Percentiles rank a stretch among this genome's conserved stretches.
These are phyloP conservation scores for Skeletonema menzelii DNA, from an alignment of 108 stramenopile genomes.

Conservation along the genomic window DNA sequence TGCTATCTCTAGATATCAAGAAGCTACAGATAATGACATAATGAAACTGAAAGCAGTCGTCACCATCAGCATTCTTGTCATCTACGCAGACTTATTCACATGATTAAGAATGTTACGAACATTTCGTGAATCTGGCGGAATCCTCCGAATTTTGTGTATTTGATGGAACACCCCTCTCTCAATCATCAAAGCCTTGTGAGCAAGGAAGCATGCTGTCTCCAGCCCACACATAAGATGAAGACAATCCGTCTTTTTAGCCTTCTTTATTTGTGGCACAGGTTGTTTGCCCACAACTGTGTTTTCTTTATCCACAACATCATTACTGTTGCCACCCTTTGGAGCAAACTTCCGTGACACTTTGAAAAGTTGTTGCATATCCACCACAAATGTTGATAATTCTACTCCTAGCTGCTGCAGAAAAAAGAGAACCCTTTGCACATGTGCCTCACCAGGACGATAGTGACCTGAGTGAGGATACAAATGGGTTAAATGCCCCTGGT, in stretches of 20 bases:
- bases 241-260: constrained; percentile 73
- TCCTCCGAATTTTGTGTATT: constrained; percentile 78
- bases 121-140: constrained; percentile 31
- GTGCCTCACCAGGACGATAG: constrained; percentile 87
- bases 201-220: constrained; percentile 77
- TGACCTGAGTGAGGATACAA: constrained; percentile 94
- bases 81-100: constrained; percentile 5
- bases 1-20: too few species aligned
- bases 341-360: constrained; percentile 76
- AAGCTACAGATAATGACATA: too few species aligned
- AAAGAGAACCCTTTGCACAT: constrained; percentile 86
- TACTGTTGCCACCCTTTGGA: constrained; percentile 31
- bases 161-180: constrained; percentile 76
- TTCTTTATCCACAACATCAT: constrained; percentile 20
- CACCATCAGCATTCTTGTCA: neutral
- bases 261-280: constrained; percentile 39
- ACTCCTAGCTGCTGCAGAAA: constrained; percentile 77
- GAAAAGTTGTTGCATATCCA: constrained; percentile 90
- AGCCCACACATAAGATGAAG: constrained; percentile 68
- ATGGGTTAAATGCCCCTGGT: constrained; percentile 70
- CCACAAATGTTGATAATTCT: constrained; percentile 73
- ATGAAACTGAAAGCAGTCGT: too few species aligned
- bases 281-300: neutral
- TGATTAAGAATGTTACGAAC: constrained; percentile 19
- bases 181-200: constrained; percentile 80